phyloP scores from a whole-genome alignment of 1,284 basidiomycete genomes.

The Cryptococcus floricola region DNA sequence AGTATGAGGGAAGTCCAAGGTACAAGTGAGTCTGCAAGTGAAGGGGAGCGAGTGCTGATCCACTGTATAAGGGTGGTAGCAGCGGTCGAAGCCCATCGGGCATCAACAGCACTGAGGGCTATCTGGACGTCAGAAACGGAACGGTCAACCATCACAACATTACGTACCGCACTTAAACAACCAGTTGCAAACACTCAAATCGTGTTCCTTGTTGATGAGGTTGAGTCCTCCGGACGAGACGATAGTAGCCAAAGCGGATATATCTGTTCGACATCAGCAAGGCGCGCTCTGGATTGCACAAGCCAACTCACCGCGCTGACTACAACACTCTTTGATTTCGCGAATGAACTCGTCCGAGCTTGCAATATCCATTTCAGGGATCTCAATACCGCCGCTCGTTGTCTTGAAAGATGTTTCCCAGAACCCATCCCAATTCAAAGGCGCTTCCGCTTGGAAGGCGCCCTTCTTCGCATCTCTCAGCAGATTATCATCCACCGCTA shows the following conservation, averaged over 20 bases:
- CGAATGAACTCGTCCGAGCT: neutral
- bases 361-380: neutral
- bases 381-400: neutral
- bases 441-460: neutral
- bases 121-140: neutral
- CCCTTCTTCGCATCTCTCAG: conserved; percentile 9
- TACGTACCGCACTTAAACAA: neutral
- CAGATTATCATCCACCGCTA: conserved; percentile 13
- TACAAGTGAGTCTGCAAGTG: too few relatives aligned
- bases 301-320: neutral
- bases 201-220: neutral
- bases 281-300: neutral
- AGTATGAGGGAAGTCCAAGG: too few relatives aligned
- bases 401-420: conserved; percentile 4
- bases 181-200: neutral
- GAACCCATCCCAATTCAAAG: conserved; percentile 16
- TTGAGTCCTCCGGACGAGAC: neutral
- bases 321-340: neutral
- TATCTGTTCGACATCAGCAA: neutral
- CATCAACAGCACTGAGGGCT: neutral
- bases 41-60: too few relatives aligned
- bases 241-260: neutral
- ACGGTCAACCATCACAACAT: neutral
- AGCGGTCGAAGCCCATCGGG: neutral
- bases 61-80: neutral